A percentile compares a stretch with the other conserved stretches of the same genome.
phyloP scores from a whole-genome alignment of 2,329 filamentous ascomycete genomes.

The Neopestalotiopsis sp. region DNA sequence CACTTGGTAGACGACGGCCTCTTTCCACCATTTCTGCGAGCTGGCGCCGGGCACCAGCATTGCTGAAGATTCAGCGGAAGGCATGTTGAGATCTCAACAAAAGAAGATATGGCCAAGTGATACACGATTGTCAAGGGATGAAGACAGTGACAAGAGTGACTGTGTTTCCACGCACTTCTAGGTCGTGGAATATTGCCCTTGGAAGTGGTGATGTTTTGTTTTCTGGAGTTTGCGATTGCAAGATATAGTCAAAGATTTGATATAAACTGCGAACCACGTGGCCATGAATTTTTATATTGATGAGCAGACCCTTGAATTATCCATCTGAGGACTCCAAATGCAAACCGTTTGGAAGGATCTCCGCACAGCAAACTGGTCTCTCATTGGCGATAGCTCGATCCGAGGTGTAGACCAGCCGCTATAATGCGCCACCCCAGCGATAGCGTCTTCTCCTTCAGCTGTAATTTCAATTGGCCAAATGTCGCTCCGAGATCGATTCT shows the following conservation, averaged over 20 bases:
- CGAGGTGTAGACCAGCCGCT: background rate
- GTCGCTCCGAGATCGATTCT: conserved; percentile 1
- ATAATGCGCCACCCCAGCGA: background rate
- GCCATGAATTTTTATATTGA: background rate
- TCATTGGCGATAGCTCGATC: conserved; percentile 1
- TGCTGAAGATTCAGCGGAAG: background rate
- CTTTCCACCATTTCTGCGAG: conserved; percentile 15
- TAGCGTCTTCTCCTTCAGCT: background rate
- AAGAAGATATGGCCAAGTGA: no score
- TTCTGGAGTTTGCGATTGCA: background rate
- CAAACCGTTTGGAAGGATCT: background rate
- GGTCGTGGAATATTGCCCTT: no score
- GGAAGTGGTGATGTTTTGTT: no score
- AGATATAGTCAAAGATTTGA: background rate
- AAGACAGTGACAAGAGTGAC: no score
- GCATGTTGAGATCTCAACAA: background rate
- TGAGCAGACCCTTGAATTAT: background rate
- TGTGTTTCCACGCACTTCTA: no score
- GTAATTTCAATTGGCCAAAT: background rate
- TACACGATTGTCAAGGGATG: no score
- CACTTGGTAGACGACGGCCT: conserved; percentile 17
- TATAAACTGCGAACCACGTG: background rate
- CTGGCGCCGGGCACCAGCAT: background rate
- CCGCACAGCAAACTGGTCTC: background rate
- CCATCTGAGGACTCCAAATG: background rate